Percentiles rank a stretch among this genome's conserved stretches.
phyloP scores from a whole-genome alignment of 2,329 filamentous ascomycete species.

The Pezicula radicicola region DNA sequence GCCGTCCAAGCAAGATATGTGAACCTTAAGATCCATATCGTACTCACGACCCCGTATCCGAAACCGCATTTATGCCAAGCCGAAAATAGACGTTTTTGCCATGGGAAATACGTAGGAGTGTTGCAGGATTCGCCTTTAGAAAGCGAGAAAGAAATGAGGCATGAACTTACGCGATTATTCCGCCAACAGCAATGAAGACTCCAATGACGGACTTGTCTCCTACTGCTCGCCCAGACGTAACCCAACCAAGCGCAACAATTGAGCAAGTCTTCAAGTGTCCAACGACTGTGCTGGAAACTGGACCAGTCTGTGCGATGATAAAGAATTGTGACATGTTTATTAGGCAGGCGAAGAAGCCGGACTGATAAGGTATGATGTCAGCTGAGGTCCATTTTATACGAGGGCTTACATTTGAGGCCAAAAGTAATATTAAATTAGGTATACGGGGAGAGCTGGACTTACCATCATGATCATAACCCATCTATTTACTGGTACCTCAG shows the following conservation, averaged over 20 bases:
- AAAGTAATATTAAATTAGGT: not conserved
- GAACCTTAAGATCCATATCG: not conserved
- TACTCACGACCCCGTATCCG: not conserved
- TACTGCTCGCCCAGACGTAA: slow-evolving; percentile 50
- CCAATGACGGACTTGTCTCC: slow-evolving; percentile 53
- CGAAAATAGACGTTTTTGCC: not conserved
- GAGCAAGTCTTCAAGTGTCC: slow-evolving; percentile 65
- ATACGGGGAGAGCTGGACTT: slow-evolving; percentile 7
- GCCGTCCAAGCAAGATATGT: not conserved
- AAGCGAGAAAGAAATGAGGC: not conserved
- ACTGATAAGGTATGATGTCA: slow-evolving; percentile 38
- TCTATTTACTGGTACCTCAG: slow-evolving; percentile 43
- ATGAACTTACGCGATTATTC: slow-evolving; percentile 51
- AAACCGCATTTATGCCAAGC: not conserved
- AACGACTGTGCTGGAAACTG: slow-evolving; percentile 63
- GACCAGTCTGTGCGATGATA: slow-evolving; percentile 58
- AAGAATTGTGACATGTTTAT: slow-evolving; percentile 66
- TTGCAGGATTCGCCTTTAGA: not conserved
- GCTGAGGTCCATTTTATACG: slow-evolving; percentile 11
- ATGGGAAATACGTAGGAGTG: not conserved
- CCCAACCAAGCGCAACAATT: slow-evolving; percentile 63
- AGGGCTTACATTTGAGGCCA: not conserved
- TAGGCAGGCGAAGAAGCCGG: slow-evolving; percentile 58
- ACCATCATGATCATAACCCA: slow-evolving; percentile 61
- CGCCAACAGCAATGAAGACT: slow-evolving; percentile 52